Evolutionary conservation across 208 protist genomes (phyloP), one percentile per base, ranked within the genome.

Genomic region (Crithidia sp.): DNA sequence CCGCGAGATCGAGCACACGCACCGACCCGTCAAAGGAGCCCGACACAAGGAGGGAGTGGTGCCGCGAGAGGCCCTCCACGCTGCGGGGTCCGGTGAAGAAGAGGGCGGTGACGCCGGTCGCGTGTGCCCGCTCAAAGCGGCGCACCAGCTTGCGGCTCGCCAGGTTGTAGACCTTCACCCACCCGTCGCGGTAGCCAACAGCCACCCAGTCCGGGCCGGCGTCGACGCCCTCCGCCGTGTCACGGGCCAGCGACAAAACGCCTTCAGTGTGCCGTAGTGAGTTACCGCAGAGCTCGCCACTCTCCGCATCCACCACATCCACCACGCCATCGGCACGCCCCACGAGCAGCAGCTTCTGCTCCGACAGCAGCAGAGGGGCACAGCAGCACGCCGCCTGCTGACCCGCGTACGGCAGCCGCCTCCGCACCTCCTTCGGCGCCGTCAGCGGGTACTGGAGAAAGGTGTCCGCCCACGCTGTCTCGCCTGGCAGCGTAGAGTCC

Each of bases 141-240:
- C 92, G 85, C 47, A 93, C 77, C 41, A 96, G 75, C 64, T 91
- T 89, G 74, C 82, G 80, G 16, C 71, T 86, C 43, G 79, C 72
- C 5, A 80, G 50, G 62, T 94, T 91, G 79, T 91, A 96, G 39
- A 96, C 80, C 69, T 94, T 93, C 14, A 96, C 83, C 71, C 78
- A 84, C 3, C 92, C 92, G 65, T 94, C 88, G 13, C 92, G 87
- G 71, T 93, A 95, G 36, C 92, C 92, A 5, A 93, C 85, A 0
- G 81, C 92, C 3, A 94, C 73, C 90, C 92, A 96, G 14, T 74
- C 71, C 0, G 57, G 50, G 17, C 70, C 40, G 16, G 55, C 41
- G 19, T 58, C 81, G 1, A 37, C 45, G n/a, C 68, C 64, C 16
- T 73, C 76, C 43, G 75, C 45, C 40, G 16, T 54, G 58, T 90